Evolutionary conservation across 208 protist species (phyloP).

Genomic region (Tritrichomonas musculus): DNA sequence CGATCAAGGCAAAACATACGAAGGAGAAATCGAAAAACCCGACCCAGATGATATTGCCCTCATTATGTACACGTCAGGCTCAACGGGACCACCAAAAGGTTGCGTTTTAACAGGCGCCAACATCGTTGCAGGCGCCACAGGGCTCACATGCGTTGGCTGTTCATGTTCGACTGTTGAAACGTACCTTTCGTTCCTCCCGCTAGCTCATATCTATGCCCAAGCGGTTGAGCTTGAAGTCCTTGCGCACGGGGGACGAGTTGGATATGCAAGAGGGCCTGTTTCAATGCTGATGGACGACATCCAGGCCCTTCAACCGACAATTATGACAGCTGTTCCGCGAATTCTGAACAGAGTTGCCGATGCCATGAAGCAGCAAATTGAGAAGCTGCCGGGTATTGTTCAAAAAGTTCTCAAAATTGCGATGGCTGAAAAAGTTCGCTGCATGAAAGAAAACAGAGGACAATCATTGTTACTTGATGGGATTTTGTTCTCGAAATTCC

Average conservation of each 20-base stretch:
- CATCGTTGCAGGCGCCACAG: not conserved
- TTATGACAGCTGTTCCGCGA: not conserved
- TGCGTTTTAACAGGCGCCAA: constrained; percentile 13
- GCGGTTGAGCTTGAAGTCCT: not conserved
- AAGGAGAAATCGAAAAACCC: not conserved
- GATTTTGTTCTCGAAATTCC: constrained; percentile 3
- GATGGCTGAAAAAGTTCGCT: not conserved
- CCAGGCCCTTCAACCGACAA: not conserved
- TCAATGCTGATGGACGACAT: not conserved
- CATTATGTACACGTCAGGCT: constrained; percentile 20
- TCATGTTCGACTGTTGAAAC: not conserved
- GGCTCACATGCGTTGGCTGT: not conserved
- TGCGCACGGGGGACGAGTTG: not conserved
- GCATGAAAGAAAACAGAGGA: not conserved
- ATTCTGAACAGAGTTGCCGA: constrained; percentile 7
- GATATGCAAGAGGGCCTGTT: not conserved
- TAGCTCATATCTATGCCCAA: constrained; percentile 41
- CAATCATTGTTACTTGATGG: not conserved
- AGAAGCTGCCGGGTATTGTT: not conserved
- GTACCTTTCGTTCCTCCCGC: constrained; percentile 37
- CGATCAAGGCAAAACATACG: not conserved
- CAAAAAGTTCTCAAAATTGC: not conserved
- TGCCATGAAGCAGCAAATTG: not conserved
- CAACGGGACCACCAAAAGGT: constrained; percentile 37
- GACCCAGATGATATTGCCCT: not conserved